Conservation (phyloP, 345 rosid species). For the Eucalyptus marginata region DNA sequence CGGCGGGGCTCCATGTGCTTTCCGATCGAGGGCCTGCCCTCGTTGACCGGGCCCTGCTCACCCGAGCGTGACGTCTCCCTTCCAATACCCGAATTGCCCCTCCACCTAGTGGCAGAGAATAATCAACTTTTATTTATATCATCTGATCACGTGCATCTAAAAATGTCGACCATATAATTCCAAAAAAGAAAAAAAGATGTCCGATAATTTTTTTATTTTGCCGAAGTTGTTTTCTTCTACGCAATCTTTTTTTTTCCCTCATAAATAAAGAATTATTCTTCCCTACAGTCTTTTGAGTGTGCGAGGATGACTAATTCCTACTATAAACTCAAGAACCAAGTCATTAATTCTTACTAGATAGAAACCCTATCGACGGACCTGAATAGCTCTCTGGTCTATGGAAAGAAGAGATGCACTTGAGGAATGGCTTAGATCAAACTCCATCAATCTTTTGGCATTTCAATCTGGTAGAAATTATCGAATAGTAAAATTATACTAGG, state of each 20-base stretch:
- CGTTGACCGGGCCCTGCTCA: not conserved
- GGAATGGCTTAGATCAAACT: not conserved
- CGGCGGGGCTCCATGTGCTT: not conserved
- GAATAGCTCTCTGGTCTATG: accelerated
- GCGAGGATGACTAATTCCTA: not conserved
- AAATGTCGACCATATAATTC: not conserved
- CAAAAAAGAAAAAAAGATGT: not conserved
- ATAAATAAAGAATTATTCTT: too few relatives aligned
- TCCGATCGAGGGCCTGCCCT: not conserved
- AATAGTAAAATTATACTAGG: not conserved
- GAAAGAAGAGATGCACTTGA: not conserved
- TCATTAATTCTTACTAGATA: not conserved
- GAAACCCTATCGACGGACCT: accelerated
- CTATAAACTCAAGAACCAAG: not conserved
- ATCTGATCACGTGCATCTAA: not conserved
- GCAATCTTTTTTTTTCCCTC: too few relatives aligned
- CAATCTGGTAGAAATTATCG: not conserved
- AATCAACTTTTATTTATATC: not conserved
- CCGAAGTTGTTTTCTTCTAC: not conserved
- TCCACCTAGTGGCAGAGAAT: not conserved
- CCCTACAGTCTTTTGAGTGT: not conserved
- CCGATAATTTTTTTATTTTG: not conserved
- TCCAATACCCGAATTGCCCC: not conserved
- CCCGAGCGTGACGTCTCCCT: not conserved
- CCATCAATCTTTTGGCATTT: not conserved